A percentile compares a stretch with the other conserved stretches of the same genome.
Evolutionary conservation across 257 asterid species (phyloP).

Genomic region (Scutellaria minor): DNA sequence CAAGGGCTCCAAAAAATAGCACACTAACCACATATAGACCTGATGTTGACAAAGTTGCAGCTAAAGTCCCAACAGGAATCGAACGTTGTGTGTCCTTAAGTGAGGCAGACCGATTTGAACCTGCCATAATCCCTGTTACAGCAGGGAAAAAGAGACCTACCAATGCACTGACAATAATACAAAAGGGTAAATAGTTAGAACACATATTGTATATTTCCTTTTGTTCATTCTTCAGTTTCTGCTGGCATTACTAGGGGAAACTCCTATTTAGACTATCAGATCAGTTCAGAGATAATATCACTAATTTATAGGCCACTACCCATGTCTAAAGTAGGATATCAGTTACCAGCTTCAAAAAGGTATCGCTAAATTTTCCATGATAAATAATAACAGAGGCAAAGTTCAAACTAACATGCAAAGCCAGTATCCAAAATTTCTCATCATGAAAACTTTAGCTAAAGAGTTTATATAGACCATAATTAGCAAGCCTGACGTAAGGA

Average conservation of each 20-base stretch:
- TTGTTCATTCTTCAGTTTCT: slow-evolving; percentile 22
- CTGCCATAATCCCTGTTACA: slow-evolving; percentile 99
- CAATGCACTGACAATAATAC: slow-evolving; percentile 79
- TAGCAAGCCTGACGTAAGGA: slow-evolving; percentile 5
- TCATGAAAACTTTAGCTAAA: slow-evolving; percentile 10
- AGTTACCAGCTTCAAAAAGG: neutral
- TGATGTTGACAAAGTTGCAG: slow-evolving; percentile 87
- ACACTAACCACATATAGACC: slow-evolving; percentile 76
- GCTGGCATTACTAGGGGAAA: slow-evolving; percentile 25
- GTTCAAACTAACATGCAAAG: slow-evolving; percentile 17
- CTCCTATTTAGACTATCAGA: slow-evolving; percentile 29
- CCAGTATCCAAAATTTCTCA: neutral
- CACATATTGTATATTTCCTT: slow-evolving; percentile 27
- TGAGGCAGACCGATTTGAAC: slow-evolving; percentile 98
- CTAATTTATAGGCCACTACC: slow-evolving; percentile 21
- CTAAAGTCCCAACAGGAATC: slow-evolving; percentile 93
- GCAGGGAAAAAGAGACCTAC: slow-evolving; percentile 99
- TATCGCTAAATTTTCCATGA: slow-evolving; percentile 11
- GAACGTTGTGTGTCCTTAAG: slow-evolving; percentile 98
- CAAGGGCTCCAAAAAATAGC: slow-evolving; percentile 90
- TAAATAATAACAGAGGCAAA: slow-evolving; percentile 3
- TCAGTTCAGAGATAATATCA: slow-evolving; percentile 26
- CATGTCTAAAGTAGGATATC: neutral
- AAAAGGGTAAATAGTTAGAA: slow-evolving; percentile 47
- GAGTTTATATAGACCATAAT: neutral